Evolutionary conservation across 116 monocot species (phyloP), one percentile per base, ranked within the genome.

Genomic region (Papilionanthe hybrid): DNA sequence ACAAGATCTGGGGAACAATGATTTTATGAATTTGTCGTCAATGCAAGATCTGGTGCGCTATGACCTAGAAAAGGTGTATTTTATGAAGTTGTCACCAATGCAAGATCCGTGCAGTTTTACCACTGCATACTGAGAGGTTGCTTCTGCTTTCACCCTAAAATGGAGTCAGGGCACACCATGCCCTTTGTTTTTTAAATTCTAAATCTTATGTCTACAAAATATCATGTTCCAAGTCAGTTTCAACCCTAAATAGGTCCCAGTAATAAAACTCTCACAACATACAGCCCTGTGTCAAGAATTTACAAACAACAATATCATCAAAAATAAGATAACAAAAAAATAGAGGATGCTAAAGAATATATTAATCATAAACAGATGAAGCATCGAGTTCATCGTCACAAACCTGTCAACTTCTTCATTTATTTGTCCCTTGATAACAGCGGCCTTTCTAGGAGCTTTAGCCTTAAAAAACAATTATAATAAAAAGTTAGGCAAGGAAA

Each of bases 401-500:
- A 81, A 97, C 97, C 94, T 94, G 88, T 90, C 94, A 76, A 92
- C 77, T 56, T 84, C 81, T 27, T 92, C 91, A 87, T 97, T 97
- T 68, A 97, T 48, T 76, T 92, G 79, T 23, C 94, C 91, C 80
- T 87, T 81, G 60, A 92, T 76, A 43, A 98, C 78, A 19, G 94
- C 94, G 8, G 89, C 93, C 79, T 88, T 93, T 75, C 94, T 88
- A 22, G 97, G 92, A 77, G 77, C 79, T 81, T 91, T 98, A 69
- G 78, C 90, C 97, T 98, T 50, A 72, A 56, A n/a, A 71, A 50
- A 49, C 19, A 78, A 45, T 45, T 23, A 63, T 32, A 71, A 66
- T 42, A 77, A 71, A 27, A 49, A 83, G 49, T 6, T 49, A 37
- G 58, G 28, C 72, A 11, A 30, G 43, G 5, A 77, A 75, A 71